Conservation (phyloP, 192 early-diverging fungal genomes). For the Entomortierella lignicola region DNA sequence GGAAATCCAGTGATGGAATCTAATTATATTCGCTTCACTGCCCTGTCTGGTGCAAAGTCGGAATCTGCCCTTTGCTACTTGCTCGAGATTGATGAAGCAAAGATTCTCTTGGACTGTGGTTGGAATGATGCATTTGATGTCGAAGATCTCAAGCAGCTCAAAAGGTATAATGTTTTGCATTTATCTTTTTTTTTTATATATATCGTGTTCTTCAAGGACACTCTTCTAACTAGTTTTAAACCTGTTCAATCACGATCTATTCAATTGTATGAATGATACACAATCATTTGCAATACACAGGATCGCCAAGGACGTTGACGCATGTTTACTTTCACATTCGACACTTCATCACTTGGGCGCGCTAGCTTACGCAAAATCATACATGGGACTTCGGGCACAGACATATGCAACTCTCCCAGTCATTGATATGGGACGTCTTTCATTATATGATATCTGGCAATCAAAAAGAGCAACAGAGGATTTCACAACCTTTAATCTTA, state of each 20-base stretch:
- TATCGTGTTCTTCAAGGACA: background rate
- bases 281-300: slow-evolving; percentile 48
- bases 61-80: slow-evolving; percentile 92
- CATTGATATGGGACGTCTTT: slow-evolving; percentile 89
- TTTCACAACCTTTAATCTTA: slow-evolving; percentile 79
- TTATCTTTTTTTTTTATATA: background rate
- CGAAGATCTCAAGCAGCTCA: slow-evolving; percentile 64
- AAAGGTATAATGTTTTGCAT: slow-evolving; percentile 13
- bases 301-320: slow-evolving; percentile 90
- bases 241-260: too few relatives aligned
- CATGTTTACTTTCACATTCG: slow-evolving; percentile 89
- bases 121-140: slow-evolving; percentile 84
- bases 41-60: slow-evolving; percentile 86
- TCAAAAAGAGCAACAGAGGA: slow-evolving; percentile 75
- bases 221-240: background rate
- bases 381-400: slow-evolving; percentile 87
- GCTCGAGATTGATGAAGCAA: slow-evolving; percentile 91
- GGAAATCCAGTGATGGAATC: slow-evolving; percentile 38
- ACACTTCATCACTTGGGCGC: slow-evolving; percentile 91
- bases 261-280: background rate
- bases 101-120: slow-evolving; percentile 95
- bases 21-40: slow-evolving; percentile 72
- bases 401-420: slow-evolving; percentile 93
- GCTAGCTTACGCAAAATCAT: slow-evolving; percentile 79
- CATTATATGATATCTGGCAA: slow-evolving; percentile 84